Evolutionary conservation across 306 rosid genomes (phyloP), one percentile per base, ranked within the genome.

Genomic region (Casuarina glauca): DNA sequence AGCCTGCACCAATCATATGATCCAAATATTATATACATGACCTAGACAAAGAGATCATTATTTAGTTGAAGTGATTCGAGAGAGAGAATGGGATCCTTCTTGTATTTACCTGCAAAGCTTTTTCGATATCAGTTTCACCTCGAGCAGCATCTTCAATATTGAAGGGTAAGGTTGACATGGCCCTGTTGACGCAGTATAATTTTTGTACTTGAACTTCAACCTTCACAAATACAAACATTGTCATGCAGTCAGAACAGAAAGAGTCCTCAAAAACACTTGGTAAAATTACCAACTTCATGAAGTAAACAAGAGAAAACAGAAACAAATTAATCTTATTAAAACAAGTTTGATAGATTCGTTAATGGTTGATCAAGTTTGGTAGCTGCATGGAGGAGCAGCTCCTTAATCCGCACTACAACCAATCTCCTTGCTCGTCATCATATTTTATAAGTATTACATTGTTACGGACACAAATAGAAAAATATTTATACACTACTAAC

Each of bases 141-240:
- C 98, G 80, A 61, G 97, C 93, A 67, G 98, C 98, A 81, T 96
- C 99, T 82, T 93, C 99, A 6, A 96, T 68, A 52, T 79, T 93
- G 42, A 96, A 87, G 4, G 98, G 97, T 9, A 93, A 82, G n/a
- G 77, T 82, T 42, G 93, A 90, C 35, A 89, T 75, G 17, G 99
- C 94, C 89, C 78, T 93, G 62, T 82, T 80, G 17, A 93, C 79
- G 73, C 97, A 91, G 55, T 86, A 75, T 54, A 93, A 35, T 77
- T 93, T 96, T 76, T 84, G 93, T 62, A 91, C 97, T 83, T 91
- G 98, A 79, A 96, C 77, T 81, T 96, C 99, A 52, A 96, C 97
- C 97, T 93, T 81, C 75, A 63, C 52, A 67, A 82, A 75, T 70
- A 77, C 9, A 69, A 39, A 17, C 10, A 8, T 6, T 66, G 49